Evolutionary conservation across 495 filamentous ascomycete species (phyloP), one percentile per base, ranked within the genome.

Genomic region (Penicillium arizonense): DNA sequence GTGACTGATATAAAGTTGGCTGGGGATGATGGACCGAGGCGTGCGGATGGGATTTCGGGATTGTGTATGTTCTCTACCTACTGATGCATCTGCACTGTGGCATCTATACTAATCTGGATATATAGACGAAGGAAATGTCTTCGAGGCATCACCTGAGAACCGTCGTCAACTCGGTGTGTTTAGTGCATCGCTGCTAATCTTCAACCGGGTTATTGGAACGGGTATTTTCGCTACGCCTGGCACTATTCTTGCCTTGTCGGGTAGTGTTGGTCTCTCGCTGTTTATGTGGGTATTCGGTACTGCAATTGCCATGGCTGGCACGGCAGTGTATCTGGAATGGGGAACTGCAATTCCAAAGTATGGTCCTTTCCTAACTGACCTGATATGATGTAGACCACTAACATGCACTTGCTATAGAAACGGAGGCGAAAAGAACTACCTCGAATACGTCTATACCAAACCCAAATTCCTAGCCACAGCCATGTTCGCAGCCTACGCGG

Each of bases 391-490:
- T 4, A 24, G 2, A 24, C 5, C 3, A 24, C 28, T 30, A 7
- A 30, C 8, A 30, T 9, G 28, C 28, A 30, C 24, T 43, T 12
- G n/a, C n/a, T n/a, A 1, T 42, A 70, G 68, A 44, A 85, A 81
- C n/a, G 85, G 87, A 21, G 86, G 86, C 20, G 78, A 83, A 44
- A 89, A 90, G 65, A 84, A 86, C 60, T 88, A 88, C 52, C 81
- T 88, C 47, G 84, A 89, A 65, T 81, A 79, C 36, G 78, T 88
- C 38, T 87, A 76, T 67, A 75, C 76, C 35, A 81, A 79, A 47
- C 85, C 87, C 12, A 80, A 78, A 56, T 87, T 85, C 71, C 68
- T 89, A 1, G 81, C 77, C n/a, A 86, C 83, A 0, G 81, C 76
- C 53, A 77, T 87, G 56, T 82, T 83, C 57, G 80, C 81, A 6